Conservation (phyloP, 2,329 filamentous ascomycete genomes). For the Pyrenochaeta sp. region DNA sequence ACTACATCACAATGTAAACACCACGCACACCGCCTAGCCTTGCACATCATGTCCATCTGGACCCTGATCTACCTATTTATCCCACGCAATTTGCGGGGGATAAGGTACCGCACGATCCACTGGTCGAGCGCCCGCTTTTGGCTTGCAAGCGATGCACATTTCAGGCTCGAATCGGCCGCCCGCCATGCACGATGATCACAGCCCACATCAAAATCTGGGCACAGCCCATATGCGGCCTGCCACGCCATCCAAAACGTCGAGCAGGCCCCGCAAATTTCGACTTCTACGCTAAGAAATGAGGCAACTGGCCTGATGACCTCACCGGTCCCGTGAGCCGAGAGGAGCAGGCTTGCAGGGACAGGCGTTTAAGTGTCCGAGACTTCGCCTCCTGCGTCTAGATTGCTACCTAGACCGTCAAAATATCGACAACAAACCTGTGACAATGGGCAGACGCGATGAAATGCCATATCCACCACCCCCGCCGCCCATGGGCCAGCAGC, state of each 20-base stretch:
- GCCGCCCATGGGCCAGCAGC: slow-evolving; percentile 25
- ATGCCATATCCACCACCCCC: slow-evolving; percentile 24
- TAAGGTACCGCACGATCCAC: neutral
- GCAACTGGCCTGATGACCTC: slow-evolving; percentile 25
- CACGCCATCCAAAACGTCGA: slow-evolving; percentile 24
- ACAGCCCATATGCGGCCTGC: slow-evolving; percentile 21
- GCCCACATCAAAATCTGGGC: slow-evolving; percentile 5
- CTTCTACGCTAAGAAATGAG: slow-evolving; percentile 11
- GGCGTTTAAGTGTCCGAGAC: slow-evolving; percentile 22
- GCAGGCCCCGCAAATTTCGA: slow-evolving; percentile 14
- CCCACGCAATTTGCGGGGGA: slow-evolving; percentile 7
- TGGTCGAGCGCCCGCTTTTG: neutral
- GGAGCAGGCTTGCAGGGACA: slow-evolving; percentile 10
- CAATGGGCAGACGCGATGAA: slow-evolving; percentile 33
- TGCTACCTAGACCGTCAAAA: slow-evolving; percentile 1
- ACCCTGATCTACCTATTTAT: neutral
- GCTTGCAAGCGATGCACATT: neutral
- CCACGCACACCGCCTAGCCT: neutral
- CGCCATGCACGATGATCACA: slow-evolving; percentile 28
- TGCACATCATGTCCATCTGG: neutral
- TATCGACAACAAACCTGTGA: neutral
- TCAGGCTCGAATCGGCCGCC: neutral
- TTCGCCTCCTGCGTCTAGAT: slow-evolving; percentile 7
- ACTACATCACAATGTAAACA: neutral
- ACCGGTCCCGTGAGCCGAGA: slow-evolving; percentile 15